phyloP scores from a whole-genome alignment of 2,329 filamentous ascomycete species.

The Diaporthe nobilis region DNA sequence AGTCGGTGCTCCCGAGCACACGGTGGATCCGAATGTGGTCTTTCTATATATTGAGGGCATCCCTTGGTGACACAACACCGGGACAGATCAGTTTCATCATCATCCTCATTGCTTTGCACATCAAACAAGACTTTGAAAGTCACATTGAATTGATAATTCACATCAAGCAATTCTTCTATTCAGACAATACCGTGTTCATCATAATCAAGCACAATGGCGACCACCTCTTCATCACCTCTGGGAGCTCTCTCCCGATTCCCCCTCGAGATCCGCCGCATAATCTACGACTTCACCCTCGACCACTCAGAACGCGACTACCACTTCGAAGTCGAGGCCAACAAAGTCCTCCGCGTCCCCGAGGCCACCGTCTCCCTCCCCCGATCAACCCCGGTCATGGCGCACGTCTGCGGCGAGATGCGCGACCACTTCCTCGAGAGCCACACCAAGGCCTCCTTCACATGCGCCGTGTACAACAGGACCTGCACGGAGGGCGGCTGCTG shows the following conservation, averaged over 20 bases:
- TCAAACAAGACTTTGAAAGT: not conserved
- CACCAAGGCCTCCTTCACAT: not conserved
- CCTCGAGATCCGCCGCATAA: constrained; percentile 7
- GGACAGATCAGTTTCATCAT: not conserved
- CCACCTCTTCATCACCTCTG: not conserved
- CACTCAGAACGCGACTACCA: constrained; percentile 7
- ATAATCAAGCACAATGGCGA: not conserved
- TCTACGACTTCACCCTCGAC: constrained; percentile 14
- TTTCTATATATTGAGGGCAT: not conserved
- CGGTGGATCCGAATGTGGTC: not conserved
- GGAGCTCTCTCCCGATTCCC: not conserved
- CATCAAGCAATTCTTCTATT: not conserved
- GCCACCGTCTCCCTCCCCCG: not conserved
- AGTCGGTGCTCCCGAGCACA: not conserved
- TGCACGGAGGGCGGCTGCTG: constrained; percentile 20
- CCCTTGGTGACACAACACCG: not conserved
- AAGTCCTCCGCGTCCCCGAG: not conserved
- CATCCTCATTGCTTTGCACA: not conserved
- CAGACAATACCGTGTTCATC: not conserved
- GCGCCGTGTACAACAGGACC: not conserved
- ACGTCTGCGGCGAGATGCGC: constrained; percentile 9
- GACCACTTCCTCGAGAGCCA: not conserved
- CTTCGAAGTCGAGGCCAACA: constrained; percentile 20
- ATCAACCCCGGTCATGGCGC: not conserved
- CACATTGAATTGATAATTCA: not conserved